Percentiles rank a stretch among this genome's conserved stretches.
Evolutionary conservation across 257 asterid species (phyloP).

Genomic region (Primulina eburnea): DNA sequence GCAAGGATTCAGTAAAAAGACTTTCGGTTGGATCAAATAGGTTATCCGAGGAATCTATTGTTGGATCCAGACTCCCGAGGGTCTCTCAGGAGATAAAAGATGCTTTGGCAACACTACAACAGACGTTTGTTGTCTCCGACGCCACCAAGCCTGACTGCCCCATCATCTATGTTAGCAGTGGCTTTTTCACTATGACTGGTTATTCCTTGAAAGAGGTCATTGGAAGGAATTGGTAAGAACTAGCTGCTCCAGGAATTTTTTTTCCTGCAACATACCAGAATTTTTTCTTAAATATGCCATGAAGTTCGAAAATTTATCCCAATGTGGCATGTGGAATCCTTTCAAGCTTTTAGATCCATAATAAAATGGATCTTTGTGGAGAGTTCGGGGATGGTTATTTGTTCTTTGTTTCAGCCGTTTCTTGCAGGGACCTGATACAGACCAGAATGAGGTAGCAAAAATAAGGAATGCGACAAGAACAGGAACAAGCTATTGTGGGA

Average conservation of each 20-base stretch:
- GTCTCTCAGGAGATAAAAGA: slow-evolving; percentile 93
- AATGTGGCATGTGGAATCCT: background rate
- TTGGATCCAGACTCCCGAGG: slow-evolving; percentile 40
- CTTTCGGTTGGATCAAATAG: slow-evolving; percentile 7
- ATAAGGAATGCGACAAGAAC: slow-evolving; percentile 60
- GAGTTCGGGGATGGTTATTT: slow-evolving; percentile 26
- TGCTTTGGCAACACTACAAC: slow-evolving; percentile 85
- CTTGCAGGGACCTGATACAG: slow-evolving; percentile 93
- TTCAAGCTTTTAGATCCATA: background rate
- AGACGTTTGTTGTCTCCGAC: slow-evolving; percentile 97
- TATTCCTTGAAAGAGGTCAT: slow-evolving; percentile 78
- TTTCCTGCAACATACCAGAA: background rate
- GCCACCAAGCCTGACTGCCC: slow-evolving; percentile 95
- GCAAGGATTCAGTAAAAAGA: slow-evolving; percentile 46
- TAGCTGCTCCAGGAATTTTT: slow-evolving; percentile 2
- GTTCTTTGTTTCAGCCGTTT: slow-evolving; percentile 78
- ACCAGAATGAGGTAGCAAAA: slow-evolving; percentile 75
- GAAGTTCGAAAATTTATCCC: background rate
- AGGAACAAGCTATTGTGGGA: slow-evolving; percentile 88
- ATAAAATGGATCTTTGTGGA: slow-evolving; percentile 21
- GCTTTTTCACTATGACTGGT: slow-evolving; percentile 89
- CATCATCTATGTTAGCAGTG: slow-evolving; percentile 88
- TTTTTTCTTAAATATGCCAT: no score
- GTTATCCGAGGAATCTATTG: background rate
- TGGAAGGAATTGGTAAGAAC: slow-evolving; percentile 83